Percentiles rank a stretch among this genome's conserved stretches.
Conservation (phyloP, 306 rosid genomes). For the Pyrus betulifolia region DNA sequence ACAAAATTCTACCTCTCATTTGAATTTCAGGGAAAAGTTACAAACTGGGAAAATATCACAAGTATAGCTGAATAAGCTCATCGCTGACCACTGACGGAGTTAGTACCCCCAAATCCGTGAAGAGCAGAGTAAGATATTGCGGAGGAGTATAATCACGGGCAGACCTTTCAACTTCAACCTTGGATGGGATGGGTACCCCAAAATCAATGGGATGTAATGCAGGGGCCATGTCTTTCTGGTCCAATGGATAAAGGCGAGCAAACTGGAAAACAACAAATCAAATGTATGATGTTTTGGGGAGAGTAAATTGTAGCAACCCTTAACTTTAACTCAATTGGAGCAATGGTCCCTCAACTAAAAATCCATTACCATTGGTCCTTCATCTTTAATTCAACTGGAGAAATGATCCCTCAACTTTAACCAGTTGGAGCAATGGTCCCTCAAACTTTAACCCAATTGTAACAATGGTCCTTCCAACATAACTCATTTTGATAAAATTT, state of each 20-base stretch:
- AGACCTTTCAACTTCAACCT: slow-evolving; percentile 91
- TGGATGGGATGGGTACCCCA: slow-evolving; percentile 88
- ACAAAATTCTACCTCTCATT: not conserved
- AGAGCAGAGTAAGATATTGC: slow-evolving; percentile 77
- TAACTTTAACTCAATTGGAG: no score
- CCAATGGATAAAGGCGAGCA: slow-evolving; percentile 91
- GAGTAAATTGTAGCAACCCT: no score
- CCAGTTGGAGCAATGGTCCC: no score
- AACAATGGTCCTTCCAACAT: no score
- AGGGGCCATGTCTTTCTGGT: slow-evolving; percentile 91
- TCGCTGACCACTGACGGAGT: slow-evolving; percentile 96
- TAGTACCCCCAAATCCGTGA: slow-evolving; percentile 92
- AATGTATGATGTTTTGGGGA: not conserved
- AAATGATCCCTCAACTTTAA: no score
- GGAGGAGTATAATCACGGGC: slow-evolving; percentile 98
- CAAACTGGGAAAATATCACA: slow-evolving; percentile 18
- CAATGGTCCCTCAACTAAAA: no score
- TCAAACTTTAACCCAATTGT: no score
- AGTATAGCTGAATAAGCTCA: slow-evolving; percentile 93
- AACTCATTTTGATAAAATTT: no score
- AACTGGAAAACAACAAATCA: slow-evolving; percentile 47
- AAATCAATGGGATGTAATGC: slow-evolving; percentile 81
- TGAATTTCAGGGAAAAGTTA: not conserved
- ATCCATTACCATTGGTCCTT: no score
- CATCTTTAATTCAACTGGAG: no score